Conservation (phyloP, 192 early-diverging fungal genomes). For the Chytriomyces sp. region DNA sequence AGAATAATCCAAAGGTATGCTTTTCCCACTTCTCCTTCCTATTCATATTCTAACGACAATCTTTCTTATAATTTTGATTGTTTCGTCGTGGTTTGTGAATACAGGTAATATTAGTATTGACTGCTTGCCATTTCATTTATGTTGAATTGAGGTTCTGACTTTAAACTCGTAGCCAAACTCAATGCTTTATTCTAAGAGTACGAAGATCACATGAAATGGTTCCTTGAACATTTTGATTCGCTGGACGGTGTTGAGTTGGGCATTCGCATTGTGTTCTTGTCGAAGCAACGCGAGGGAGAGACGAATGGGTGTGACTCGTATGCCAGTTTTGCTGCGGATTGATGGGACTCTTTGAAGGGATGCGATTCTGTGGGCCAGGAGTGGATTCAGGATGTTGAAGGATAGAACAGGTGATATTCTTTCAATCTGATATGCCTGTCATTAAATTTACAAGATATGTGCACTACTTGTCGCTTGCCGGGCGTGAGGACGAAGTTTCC, state of each 20-base stretch:
- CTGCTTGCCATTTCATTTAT: too few species aligned
- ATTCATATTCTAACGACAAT: too few species aligned
- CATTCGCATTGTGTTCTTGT: not conserved
- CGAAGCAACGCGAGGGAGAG: not conserved
- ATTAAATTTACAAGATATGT: not conserved
- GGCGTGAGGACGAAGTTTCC: not conserved
- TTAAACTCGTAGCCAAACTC: too few species aligned
- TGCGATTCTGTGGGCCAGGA: not conserved
- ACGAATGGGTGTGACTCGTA: not conserved
- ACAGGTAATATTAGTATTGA: not conserved
- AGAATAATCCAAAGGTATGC: not conserved
- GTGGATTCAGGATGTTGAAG: not conserved
- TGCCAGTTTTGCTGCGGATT: not conserved
- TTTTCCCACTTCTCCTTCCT: too few species aligned
- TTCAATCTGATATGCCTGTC: not conserved
- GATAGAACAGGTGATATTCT: not conserved
- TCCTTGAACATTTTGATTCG: not conserved
- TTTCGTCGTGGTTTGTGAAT: not conserved
- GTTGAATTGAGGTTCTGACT: too few species aligned
- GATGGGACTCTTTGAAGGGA: not conserved
- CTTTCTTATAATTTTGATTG: too few species aligned
- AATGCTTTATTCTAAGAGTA: too few species aligned
- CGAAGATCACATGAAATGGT: not conserved
- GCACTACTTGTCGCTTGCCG: not conserved
- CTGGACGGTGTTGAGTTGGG: not conserved